phyloP scores from a whole-genome alignment of 768 basidiomycete species.

The Podaxis sp. region DNA sequence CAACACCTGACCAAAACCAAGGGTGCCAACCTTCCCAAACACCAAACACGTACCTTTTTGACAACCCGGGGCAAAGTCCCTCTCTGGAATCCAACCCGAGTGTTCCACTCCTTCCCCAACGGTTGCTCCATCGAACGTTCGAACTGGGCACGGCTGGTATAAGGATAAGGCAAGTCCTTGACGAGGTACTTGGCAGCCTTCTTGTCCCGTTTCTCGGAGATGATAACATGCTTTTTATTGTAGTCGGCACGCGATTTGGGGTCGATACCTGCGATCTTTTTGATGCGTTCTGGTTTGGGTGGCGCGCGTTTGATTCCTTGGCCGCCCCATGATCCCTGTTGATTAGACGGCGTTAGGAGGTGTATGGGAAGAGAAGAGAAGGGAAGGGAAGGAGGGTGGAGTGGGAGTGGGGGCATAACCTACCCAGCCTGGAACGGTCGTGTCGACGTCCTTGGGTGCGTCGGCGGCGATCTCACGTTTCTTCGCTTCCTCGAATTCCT shows the following conservation, averaged over 20 bases:
- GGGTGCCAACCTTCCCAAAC: background rate
- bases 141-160: constrained; percentile 91
- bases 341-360: constrained; percentile 5
- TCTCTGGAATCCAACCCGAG: constrained; percentile 78
- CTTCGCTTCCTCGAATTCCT: constrained; percentile 90
- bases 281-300: constrained; percentile 72
- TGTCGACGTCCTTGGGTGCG: constrained; percentile 86
- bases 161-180: constrained; percentile 92
- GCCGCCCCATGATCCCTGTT: constrained; percentile 91
- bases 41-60: constrained; percentile 65
- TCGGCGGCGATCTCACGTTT: constrained; percentile 80
- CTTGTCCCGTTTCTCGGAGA: constrained; percentile 94
- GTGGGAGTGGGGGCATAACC: constrained; percentile 25
- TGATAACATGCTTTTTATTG: constrained; percentile 85
- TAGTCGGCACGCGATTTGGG: constrained; percentile 81
- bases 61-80: constrained; percentile 83
- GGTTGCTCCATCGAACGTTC: constrained; percentile 82
- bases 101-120: constrained; percentile 92
- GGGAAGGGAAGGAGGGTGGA: background rate
- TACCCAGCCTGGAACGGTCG: constrained; percentile 95
- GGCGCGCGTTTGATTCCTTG: constrained; percentile 59
- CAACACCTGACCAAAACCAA: constrained; percentile 3
- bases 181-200: constrained; percentile 89
- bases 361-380: background rate
- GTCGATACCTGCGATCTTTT: constrained; percentile 80